Conservation (phyloP, 208 protist species). For the Spongospora subterranea region DNA sequence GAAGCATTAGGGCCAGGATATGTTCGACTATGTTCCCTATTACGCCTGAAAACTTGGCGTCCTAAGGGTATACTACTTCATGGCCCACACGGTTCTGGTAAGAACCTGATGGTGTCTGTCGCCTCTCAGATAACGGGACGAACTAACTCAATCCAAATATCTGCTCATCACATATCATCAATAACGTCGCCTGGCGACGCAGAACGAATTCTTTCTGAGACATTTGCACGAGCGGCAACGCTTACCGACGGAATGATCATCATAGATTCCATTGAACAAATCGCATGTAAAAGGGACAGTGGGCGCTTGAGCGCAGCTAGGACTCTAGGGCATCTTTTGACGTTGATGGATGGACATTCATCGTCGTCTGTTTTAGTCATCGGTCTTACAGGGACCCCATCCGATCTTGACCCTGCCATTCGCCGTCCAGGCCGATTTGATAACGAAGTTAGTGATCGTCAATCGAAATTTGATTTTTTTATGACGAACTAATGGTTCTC, state of each 20-base stretch:
- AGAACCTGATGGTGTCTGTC: conserved; percentile 56
- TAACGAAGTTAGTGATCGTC: too few species aligned
- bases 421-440: conserved; percentile 48
- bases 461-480: neutral
- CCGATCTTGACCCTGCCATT: conserved; percentile 14
- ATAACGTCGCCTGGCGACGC: neutral
- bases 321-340: neutral
- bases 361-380: conserved; percentile 10
- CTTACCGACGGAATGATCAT: neutral
- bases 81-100: conserved; percentile 60
- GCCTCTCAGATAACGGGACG: neutral
- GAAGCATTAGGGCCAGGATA: neutral
- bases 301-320: neutral
- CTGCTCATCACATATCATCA: neutral
- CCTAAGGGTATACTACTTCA: conserved; percentile 53
- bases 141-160: neutral
- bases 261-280: conserved; percentile 60
- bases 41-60: neutral
- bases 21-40: neutral
- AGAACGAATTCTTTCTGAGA: conserved; percentile 29
- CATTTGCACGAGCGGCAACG: neutral
- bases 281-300: neutral
- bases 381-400: neutral
- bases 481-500: neutral
- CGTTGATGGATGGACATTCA: conserved; percentile 56